A percentile compares a stretch with the other conserved stretches of the same genome.
These are phyloP conservation scores for Amylocarpus encephaloides DNA, from an alignment of 2,329 filamentous ascomycete species.

Conservation along the genomic window DNA sequence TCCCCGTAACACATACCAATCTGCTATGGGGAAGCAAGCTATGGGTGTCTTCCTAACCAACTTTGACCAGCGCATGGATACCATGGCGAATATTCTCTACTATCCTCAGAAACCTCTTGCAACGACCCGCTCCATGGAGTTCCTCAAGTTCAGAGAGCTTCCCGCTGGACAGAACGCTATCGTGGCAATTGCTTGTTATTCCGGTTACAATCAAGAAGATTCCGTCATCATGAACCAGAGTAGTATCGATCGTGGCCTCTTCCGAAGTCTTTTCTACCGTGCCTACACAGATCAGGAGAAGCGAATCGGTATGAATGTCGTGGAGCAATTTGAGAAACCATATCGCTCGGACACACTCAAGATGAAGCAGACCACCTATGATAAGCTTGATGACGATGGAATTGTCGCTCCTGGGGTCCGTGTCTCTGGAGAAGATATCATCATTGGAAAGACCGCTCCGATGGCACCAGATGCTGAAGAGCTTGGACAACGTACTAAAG, in stretches of 20 bases:
- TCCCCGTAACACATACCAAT: conserved; percentile 97
- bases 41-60: conserved; percentile 99
- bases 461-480: conserved; percentile 91
- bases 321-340: conserved; percentile 95
- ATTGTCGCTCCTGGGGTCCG: conserved; percentile 90
- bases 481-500: conserved; percentile 81
- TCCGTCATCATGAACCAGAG: conserved; percentile 99
- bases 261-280: conserved; percentile 96
- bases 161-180: conserved; percentile 97
- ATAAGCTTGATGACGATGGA: conserved; percentile 95
- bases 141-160: conserved; percentile 93
- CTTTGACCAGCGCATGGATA: conserved; percentile 95
- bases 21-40: conserved; percentile 99
- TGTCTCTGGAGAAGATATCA: conserved; percentile 96
- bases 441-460: conserved; percentile 96
- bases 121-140: conserved; percentile 97
- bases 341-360: conserved; percentile 81
- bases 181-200: conserved; percentile 95
- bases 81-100: conserved; percentile 98
- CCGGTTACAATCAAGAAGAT: conserved; percentile 99
- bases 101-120: conserved; percentile 97
- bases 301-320: conserved; percentile 84
- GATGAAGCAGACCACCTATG: conserved; percentile 90
- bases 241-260: conserved; percentile 94
- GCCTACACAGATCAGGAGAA: conserved; percentile 97